phyloP scores from a whole-genome alignment of 2,329 filamentous ascomycete genomes.

The Monosporascus sp. region DNA sequence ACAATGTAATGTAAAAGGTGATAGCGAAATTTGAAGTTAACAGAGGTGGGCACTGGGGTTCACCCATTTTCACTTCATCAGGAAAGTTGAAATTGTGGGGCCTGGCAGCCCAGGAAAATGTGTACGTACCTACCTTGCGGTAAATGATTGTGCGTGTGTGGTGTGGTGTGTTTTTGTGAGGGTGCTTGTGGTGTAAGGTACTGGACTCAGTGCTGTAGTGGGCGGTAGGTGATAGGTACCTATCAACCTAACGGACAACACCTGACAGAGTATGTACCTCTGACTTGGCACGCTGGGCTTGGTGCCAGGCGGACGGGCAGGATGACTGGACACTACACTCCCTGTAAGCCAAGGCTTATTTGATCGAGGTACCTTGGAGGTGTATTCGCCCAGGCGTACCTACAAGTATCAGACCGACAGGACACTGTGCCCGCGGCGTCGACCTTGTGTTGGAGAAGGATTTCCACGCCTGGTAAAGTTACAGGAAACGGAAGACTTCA shows the following conservation, averaged over 20 bases:
- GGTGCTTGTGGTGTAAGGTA: slow-evolving; percentile 2
- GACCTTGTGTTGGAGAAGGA: background rate
- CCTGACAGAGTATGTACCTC: no score
- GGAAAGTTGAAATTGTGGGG: background rate
- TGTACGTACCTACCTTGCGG: slow-evolving; percentile 2
- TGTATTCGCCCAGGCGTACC: background rate
- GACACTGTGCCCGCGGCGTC: background rate
- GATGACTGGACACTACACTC: no score
- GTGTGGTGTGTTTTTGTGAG: slow-evolving; percentile 2
- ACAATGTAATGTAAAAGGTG: slow-evolving; percentile 18
- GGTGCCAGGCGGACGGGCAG: no score
- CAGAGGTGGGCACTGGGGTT: slow-evolving; percentile 22
- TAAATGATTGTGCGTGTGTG: slow-evolving; percentile 4
- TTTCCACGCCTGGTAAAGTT: background rate
- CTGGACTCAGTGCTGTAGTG: background rate
- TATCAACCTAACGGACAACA: no score
- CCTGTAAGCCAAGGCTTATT: background rate
- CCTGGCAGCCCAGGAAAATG: background rate
- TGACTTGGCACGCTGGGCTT: no score
- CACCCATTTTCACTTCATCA: slow-evolving; percentile 11
- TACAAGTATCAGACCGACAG: background rate
- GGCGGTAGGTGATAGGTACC: background rate
- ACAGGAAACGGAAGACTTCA: background rate
- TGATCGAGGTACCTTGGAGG: background rate
- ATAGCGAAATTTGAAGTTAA: slow-evolving; percentile 22